Base-by-base conservation (phyloP, 352 stramenopile genomes). In the Blastocystis hominis region DNA sequence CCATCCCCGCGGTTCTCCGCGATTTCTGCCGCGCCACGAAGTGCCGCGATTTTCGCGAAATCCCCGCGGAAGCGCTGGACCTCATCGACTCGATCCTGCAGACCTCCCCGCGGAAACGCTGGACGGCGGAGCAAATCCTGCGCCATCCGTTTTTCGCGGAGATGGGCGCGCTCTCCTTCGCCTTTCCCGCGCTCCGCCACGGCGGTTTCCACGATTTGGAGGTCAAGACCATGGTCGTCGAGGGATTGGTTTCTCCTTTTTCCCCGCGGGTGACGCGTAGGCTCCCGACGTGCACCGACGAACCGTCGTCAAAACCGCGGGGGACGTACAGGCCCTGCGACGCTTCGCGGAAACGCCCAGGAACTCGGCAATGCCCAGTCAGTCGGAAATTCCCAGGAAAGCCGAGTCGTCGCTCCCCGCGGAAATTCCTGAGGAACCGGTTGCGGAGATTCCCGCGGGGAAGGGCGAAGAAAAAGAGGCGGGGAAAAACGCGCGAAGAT, bases 81-180 rank as follows among this genome's bases (percentile, higher is more conserved):
- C 53, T 78, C 7, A 30, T 78, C 3, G 68, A 78, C 53, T 34
- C 42, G 36, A 54, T 78, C 13, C 44, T 78, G 7, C 68, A 78
- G 53, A 78, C 68, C 6, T 62, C 68, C 24, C 68, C 68, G 3
- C 24, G 24, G 20, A 59, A 53, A 38, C 68, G 68, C 7, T 40
- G 30, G 0, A 59, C 68, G 6, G 68, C 68, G n/a, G 68, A 17
- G 38, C n/a, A 59, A 40, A 38, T 78, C 20, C 68, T 78, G 9
- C 38, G 46, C 0, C 68, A 78, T 38, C 68, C 68, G 30, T 78
- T 78, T 38, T 78, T 78, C 68, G 24, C 20, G n/a, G 68, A 38
- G 4, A 30, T 62, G n/a, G 68, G 38, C 30, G 38, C n/a, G 10
- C 24, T 78, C 30, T 38, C n/a, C 15, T 78, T 78, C 53, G 6